Base-by-base conservation (phyloP, 306 rosid species). In the Phaseolus lunatus region DNA sequence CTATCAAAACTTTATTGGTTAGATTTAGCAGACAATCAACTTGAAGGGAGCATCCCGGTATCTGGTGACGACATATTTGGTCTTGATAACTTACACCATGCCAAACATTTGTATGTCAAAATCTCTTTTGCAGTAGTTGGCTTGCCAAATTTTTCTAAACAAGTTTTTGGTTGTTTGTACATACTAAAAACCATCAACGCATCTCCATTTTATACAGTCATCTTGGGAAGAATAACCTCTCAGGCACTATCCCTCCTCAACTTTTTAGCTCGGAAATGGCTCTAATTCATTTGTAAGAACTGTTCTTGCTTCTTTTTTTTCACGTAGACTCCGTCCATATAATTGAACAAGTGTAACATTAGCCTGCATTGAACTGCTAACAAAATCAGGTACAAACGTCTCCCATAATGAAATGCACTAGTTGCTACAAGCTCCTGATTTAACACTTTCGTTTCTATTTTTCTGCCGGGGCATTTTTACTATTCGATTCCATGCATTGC, bases 281-380 rank as follows among this genome's bases (percentile, higher is more conserved):
- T 1, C 84, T 87, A 44, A 23, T 87, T 69, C 93, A 89, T 79
- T 49, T 87, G 93, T 89, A 87, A 89, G 93, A 61, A 53, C 37
- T 16, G 24, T 72, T 66, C 57, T 57, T 19, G 68, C n/a, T 18
- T 78, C 44, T 67, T 41, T 67, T 78, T 56, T 54, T 41, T 67
- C 23, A 7, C 13, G 7, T 18, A 1, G 16, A 12, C 7, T 37
- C 9, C 16, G 13, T 9, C 9, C 4, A 47, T 49, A 29, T 47
- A 75, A 41, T 29, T 75, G 47, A 63, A 35, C 12, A 18, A 16
- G 10, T 31, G 35, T 48, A 31, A 49, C 41, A 48, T 63, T 48
- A 29, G 50, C 39, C 33, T 63, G 9, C 29, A 37, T 27, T 48
- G 58, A 65, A 64, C 16, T 19, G 48, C 20, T 9, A 35, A 19